Conservation (phyloP, 2,329 filamentous ascomycete species). For the Zymoseptoria brevis region DNA sequence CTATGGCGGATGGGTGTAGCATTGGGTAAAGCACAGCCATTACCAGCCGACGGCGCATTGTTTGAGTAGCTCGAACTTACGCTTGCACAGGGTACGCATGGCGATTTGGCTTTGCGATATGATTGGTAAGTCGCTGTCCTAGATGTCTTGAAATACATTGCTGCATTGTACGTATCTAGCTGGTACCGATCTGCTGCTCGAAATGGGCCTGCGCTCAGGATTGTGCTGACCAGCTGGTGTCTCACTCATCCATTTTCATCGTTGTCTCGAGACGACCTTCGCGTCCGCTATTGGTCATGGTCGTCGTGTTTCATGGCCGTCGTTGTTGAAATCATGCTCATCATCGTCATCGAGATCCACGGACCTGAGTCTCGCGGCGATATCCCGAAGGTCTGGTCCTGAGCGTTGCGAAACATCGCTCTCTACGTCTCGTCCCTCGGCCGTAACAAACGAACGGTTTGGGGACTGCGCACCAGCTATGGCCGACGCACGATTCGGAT, state of each 20-base stretch:
- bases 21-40: too few relatives aligned
- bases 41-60: too few relatives aligned
- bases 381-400: background rate
- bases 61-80: too few relatives aligned
- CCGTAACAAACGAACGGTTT: background rate
- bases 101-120: too few relatives aligned
- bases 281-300: background rate
- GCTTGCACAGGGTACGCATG: too few relatives aligned
- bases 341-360: constrained; percentile 12
- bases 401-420: background rate
- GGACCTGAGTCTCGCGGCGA: constrained; percentile 8
- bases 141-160: too few relatives aligned
- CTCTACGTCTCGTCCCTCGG: background rate
- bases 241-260: background rate
- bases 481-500: constrained; percentile 40
- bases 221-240: background rate
- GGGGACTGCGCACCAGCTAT: constrained; percentile 9
- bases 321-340: constrained; percentile 5
- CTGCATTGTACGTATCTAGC: too few relatives aligned
- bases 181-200: too few relatives aligned
- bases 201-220: too few relatives aligned
- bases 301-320: constrained; percentile 10
- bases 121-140: too few relatives aligned
- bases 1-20: background rate
- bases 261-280: background rate